phyloP scores from a whole-genome alignment of 257 asterid genomes.

The Fraxinus cuspidata region DNA sequence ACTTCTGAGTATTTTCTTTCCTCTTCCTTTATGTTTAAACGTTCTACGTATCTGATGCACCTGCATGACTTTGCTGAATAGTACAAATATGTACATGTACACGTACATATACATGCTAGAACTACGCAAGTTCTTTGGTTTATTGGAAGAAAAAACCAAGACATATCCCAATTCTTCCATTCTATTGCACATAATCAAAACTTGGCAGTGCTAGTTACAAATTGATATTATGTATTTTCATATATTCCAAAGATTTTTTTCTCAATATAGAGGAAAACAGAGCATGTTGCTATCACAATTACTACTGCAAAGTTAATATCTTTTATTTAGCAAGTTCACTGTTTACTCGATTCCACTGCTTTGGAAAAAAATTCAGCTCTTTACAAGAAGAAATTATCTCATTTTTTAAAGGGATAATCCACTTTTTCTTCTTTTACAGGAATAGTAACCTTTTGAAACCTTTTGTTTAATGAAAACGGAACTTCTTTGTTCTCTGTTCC shows the following conservation, averaged over 20 bases:
- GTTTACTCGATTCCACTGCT: background rate
- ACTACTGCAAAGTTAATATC: background rate
- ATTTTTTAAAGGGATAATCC: background rate
- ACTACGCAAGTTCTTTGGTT: background rate
- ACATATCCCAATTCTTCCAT: background rate
- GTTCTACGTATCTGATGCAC: background rate
- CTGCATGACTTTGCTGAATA: background rate
- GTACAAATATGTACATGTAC: background rate
- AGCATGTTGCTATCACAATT: background rate
- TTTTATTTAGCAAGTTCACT: too few species aligned
- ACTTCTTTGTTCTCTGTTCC: background rate
- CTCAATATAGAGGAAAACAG: background rate
- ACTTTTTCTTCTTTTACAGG: background rate
- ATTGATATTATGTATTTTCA: background rate
- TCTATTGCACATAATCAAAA: constrained; percentile 3
- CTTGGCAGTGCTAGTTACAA: background rate
- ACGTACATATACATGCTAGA: background rate
- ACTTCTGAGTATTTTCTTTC: too few species aligned
- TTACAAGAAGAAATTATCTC: background rate
- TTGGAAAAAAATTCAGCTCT: constrained; percentile 12
- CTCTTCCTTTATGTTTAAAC: too few species aligned
- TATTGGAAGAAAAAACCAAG: background rate
- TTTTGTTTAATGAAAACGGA: background rate
- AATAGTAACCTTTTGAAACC: background rate
- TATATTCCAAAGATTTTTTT: background rate